A percentile compares a stretch with the other conserved stretches of the same genome.
These are phyloP conservation scores for Cyberlindnera euphorbiae DNA, from an alignment of 805 yeast species.

Conservation along the genomic window DNA sequence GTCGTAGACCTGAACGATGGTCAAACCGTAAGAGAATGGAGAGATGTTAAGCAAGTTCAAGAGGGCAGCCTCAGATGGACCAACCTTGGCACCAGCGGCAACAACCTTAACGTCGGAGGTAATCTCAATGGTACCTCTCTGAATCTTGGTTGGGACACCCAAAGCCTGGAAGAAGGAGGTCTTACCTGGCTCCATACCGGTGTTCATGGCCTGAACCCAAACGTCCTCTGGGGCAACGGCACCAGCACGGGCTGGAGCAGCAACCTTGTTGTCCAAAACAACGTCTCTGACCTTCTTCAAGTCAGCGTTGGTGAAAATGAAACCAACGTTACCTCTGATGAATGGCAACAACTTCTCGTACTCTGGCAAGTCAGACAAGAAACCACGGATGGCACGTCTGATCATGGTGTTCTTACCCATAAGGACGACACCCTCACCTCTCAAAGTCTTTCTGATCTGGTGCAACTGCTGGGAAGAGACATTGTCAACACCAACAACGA, in stretches of 20 bases:
- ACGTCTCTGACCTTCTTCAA: constrained; percentile 88
- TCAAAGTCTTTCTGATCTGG: constrained; percentile 95
- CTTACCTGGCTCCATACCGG: constrained; percentile 99
- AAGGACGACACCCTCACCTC: constrained; percentile 91
- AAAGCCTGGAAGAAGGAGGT: constrained; percentile 99
- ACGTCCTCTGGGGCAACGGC: constrained; percentile 98
- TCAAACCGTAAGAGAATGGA: constrained; percentile 99
- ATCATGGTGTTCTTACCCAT: constrained; percentile 99
- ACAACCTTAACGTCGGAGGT: constrained; percentile 96
- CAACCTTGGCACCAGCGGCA: constrained; percentile 80
- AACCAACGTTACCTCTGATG: constrained; percentile 98
- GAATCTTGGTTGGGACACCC: constrained; percentile 99
- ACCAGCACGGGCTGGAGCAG: constrained; percentile 99
- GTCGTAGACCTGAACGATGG: constrained; percentile 95
- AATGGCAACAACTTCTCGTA: constrained; percentile 91
- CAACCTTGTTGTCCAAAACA: constrained; percentile 88
- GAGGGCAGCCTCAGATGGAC: constrained; percentile 98
- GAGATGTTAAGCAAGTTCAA: constrained; percentile 99
- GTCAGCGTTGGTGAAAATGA: constrained; percentile 97
- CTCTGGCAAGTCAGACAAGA: constrained; percentile 91
- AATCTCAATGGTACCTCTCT: constrained; percentile 99
- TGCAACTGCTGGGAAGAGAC: constrained; percentile 99
- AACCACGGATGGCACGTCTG: constrained; percentile 98
- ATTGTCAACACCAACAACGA: constrained; percentile 99
- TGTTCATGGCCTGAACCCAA: constrained; percentile 98